phyloP scores from a whole-genome alignment of 208 protist species.

The Wallacemonas sp. region DNA sequence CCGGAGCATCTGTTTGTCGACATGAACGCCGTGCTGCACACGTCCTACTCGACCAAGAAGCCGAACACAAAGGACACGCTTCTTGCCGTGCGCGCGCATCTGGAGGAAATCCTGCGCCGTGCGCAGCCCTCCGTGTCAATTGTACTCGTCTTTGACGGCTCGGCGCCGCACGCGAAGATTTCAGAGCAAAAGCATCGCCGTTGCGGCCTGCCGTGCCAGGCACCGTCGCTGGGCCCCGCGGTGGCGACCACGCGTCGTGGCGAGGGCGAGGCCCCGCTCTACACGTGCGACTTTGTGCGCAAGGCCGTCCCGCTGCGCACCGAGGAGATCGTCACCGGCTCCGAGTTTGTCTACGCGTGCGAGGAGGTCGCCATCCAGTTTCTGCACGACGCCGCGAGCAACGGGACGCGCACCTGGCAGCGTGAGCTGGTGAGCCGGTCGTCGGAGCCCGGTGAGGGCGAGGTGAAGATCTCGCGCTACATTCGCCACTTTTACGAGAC shows the following conservation, averaged over 20 bases:
- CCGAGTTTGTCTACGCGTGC: slow-evolving; percentile 76
- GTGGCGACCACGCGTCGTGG: not conserved
- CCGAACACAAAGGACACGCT: slow-evolving; percentile 44
- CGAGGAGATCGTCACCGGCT: slow-evolving; percentile 71
- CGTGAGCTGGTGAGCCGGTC: slow-evolving; percentile 41
- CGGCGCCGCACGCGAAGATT: slow-evolving; percentile 73
- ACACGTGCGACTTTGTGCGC: slow-evolving; percentile 53
- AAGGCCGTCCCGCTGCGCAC: slow-evolving; percentile 43
- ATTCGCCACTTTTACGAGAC: slow-evolving; percentile 46
- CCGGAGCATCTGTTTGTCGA: slow-evolving; percentile 77
- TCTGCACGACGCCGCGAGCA: slow-evolving; percentile 13
- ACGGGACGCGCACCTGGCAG: slow-evolving; percentile 19
- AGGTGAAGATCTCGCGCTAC: slow-evolving; percentile 76
- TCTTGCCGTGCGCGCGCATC: slow-evolving; percentile 24
- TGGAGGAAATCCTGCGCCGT: slow-evolving; percentile 41
- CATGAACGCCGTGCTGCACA: slow-evolving; percentile 86
- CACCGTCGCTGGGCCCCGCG: slow-evolving; percentile 15
- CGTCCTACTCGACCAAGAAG: slow-evolving; percentile 25
- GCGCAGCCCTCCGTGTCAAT: slow-evolving; percentile 49
- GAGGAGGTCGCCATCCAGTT: slow-evolving; percentile 42
- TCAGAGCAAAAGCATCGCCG: slow-evolving; percentile 70
- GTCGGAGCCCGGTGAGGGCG: slow-evolving; percentile 70
- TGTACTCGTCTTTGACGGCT: slow-evolving; percentile 77
- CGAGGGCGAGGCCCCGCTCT: slow-evolving; percentile 15
- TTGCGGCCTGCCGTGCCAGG: slow-evolving; percentile 12